These are phyloP conservation scores for Exophiala phaeomuriformis DNA, from an alignment of 2,329 filamentous ascomycete species.

Conservation along the genomic window DNA sequence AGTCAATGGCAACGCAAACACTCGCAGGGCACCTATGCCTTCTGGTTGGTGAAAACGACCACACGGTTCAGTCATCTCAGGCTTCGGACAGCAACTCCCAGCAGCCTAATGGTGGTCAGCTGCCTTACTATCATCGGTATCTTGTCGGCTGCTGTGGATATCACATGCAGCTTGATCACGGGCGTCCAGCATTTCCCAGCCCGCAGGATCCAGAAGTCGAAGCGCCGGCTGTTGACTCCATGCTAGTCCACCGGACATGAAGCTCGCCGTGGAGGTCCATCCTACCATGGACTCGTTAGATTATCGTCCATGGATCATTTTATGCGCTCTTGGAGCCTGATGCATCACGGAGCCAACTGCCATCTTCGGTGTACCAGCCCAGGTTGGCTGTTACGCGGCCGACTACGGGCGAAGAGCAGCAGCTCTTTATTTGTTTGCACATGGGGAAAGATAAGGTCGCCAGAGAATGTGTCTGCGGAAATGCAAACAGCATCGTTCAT, in stretches of 20 bases:
- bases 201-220: not conserved
- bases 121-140: not conserved
- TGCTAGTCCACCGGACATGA: too few species aligned
- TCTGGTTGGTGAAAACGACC: too few species aligned
- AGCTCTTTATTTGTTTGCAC: not conserved
- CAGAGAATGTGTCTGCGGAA: not conserved
- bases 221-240: too few species aligned
- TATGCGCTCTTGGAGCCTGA: too few species aligned
- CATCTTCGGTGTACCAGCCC: too few species aligned
- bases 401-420: not conserved
- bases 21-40: too few species aligned
- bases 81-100: not conserved
- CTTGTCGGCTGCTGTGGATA: not conserved
- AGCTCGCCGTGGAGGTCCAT: too few species aligned
- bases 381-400: too few species aligned
- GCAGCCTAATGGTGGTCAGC: not conserved
- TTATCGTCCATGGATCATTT: too few species aligned
- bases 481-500: not conserved
- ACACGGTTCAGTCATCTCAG: too few species aligned
- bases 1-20: not conserved
- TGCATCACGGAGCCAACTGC: too few species aligned
- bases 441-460: not conserved
- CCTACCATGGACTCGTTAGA: too few species aligned
- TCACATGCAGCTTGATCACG: conserved; percentile 5
- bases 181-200: not conserved